A percentile compares a stretch with the other conserved stretches of the same genome.
Conservation (phyloP, 2,329 filamentous ascomycete genomes). For the Pseudogymnoascus sp. region DNA sequence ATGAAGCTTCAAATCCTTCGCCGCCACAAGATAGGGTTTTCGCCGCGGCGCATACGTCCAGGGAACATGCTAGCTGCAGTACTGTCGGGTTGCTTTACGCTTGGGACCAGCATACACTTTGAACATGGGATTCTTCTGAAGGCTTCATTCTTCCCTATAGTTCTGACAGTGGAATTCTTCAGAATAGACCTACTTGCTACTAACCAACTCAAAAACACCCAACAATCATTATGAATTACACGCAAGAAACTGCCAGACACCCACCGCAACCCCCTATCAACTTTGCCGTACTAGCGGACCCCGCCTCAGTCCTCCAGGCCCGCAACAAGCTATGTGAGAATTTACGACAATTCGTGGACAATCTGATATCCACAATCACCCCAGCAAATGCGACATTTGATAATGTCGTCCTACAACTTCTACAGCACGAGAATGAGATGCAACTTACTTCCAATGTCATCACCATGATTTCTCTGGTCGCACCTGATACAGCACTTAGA, state of each 20-base stretch:
- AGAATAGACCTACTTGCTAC: neutral
- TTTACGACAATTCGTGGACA: neutral
- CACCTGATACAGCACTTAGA: neutral
- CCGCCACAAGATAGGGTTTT: neutral
- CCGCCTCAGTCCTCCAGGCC: neutral
- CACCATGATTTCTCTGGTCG: conserved; percentile 40
- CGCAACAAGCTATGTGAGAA: neutral
- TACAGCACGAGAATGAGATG: conserved; percentile 44
- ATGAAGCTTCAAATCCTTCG: neutral
- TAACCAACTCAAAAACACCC: neutral
- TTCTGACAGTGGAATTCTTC: neutral
- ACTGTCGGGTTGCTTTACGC: neutral
- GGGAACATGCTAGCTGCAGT: neutral
- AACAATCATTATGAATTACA: neutral
- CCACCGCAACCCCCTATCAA: neutral
- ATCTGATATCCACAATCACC: neutral
- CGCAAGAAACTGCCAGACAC: neutral
- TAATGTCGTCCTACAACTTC: conserved; percentile 31
- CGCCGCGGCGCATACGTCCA: neutral
- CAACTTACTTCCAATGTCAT: conserved; percentile 43
- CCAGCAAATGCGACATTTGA: conserved; percentile 40
- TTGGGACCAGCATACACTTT: neutral
- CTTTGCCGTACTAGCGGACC: neutral
- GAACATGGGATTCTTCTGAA: neutral
- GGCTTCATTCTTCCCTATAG: neutral